phyloP scores from a whole-genome alignment of 1,284 basidiomycete genomes.

The Fomitopsis betulina region DNA sequence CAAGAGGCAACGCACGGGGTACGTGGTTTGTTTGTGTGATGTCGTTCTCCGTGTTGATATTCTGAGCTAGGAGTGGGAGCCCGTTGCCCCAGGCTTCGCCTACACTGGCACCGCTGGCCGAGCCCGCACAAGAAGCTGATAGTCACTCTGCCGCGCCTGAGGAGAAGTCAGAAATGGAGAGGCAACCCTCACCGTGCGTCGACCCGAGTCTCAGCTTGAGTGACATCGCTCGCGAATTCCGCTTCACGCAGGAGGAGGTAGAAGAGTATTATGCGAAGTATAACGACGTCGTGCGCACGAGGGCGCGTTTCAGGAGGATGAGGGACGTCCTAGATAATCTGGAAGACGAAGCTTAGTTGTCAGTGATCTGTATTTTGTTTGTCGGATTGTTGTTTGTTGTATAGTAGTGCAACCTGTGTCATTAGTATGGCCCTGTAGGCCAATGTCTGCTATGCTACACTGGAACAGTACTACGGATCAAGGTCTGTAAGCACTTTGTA shows the following conservation, averaged over 20 bases:
- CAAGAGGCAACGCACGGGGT: slow-evolving; percentile 29
- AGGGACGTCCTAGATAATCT: slow-evolving; percentile 45
- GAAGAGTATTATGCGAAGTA: slow-evolving; percentile 68
- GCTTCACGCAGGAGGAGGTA: slow-evolving; percentile 69
- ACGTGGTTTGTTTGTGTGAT: slow-evolving; percentile 4
- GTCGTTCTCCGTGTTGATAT: neutral
- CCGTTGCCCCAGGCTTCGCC: neutral
- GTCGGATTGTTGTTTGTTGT: slow-evolving; percentile 8
- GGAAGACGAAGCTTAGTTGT: slow-evolving; percentile 21
- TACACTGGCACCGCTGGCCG: neutral
- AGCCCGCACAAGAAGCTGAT: neutral
- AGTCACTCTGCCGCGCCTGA: neutral
- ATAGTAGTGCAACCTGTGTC: neutral
- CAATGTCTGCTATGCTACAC: neutral
- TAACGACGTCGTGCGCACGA: slow-evolving; percentile 62
- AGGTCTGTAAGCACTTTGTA: slow-evolving; percentile 51
- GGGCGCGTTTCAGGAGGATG: slow-evolving; percentile 60
- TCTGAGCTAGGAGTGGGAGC: neutral
- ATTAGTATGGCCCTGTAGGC: neutral
- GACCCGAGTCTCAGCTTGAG: neutral
- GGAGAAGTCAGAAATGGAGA: neutral
- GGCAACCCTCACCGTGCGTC: neutral
- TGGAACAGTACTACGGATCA: slow-evolving; percentile 20
- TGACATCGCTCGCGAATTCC: slow-evolving; percentile 58
- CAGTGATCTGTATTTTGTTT: neutral